phyloP scores from a whole-genome alignment of 345 rosid genomes.

The Bruguiera parviflora region DNA sequence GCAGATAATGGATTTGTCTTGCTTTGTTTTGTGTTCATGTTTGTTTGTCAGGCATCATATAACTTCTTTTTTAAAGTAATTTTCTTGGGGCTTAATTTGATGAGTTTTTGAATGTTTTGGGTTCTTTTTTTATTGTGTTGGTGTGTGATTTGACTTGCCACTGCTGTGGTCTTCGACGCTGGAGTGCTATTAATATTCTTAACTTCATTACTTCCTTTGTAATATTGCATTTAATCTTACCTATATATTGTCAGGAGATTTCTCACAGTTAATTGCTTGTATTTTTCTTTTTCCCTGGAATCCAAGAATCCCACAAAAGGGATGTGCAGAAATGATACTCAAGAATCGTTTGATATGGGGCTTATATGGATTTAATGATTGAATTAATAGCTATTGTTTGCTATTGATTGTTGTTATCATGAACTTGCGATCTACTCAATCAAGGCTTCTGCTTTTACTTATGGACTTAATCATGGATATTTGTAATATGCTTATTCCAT shows the following conservation, averaged over 20 bases:
- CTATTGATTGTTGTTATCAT: constrained; percentile 3
- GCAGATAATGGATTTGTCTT: constrained; percentile 28
- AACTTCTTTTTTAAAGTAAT: not conserved
- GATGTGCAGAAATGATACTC: not conserved
- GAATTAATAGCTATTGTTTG: not conserved
- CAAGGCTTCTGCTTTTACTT: not conserved
- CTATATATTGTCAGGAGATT: not conserved
- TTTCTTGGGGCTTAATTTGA: not conserved
- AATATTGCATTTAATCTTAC: too few relatives aligned
- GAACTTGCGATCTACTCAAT: constrained; percentile 1
- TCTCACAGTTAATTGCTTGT: constrained; percentile 4
- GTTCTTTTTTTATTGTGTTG: not conserved
- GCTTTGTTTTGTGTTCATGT: not conserved
- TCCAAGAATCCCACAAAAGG: not conserved
- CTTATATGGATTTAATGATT: not conserved
- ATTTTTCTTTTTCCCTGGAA: not conserved
- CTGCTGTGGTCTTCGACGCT: too few relatives aligned
- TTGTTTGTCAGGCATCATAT: constrained; percentile 6
- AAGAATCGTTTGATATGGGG: not conserved
- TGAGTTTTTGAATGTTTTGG: not conserved
- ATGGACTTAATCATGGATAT: not conserved
- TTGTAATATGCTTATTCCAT: not conserved
- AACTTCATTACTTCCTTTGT: too few relatives aligned
- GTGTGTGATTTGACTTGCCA: not conserved
- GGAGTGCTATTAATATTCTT: too few relatives aligned